Evolutionary conservation across 2,329 filamentous ascomycete genomes (phyloP), one percentile per base, ranked within the genome.

Genomic region (Penicillium sp.): DNA sequence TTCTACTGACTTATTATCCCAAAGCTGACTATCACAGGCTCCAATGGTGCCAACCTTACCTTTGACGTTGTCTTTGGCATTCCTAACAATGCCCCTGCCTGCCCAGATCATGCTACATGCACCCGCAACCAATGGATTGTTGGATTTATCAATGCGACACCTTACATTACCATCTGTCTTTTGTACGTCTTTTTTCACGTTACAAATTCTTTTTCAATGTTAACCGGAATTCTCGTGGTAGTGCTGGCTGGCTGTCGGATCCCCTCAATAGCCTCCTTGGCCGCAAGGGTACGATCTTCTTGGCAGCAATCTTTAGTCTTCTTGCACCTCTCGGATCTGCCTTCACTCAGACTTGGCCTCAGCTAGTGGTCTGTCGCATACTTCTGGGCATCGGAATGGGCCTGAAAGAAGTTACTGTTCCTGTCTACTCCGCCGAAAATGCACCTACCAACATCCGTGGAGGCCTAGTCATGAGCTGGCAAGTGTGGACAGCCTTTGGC

Each of bases 131-230:
- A 76, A 19, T 84, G 82, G 76, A 76, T 88, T 45, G 77, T 88
- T 19, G 87, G 87, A 33, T 74, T 89, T 9, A 76, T 90, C 62
- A 90, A 90, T 57, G 66, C 73, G 5, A 81, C 73, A 10, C 79
- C 79, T 1, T 81, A 85, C 53, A 75, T 84, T 51, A 78, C 80
- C 7, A 77, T 75, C 49, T 72, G 72, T 21, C 75, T 79, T 59
- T 76, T 82, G 80, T 82, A 65, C 68, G 76, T 62, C 5, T 11
- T 11, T 27, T 7, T 43, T 5, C 50, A 22, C 5, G 1, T n/a
- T 39, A 3, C 16, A 19, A 13, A 22, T 2, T 22, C 9, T 5
- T 1, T 50, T 11, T 1, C 6, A 27, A 7, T 16, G 16, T 26
- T 51, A 22, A 41, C 22, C 19, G 7, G 5, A 16, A 1, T 35